Conservation (phyloP, 1,139 yeast species). For the Yamadazyma atlantica region DNA sequence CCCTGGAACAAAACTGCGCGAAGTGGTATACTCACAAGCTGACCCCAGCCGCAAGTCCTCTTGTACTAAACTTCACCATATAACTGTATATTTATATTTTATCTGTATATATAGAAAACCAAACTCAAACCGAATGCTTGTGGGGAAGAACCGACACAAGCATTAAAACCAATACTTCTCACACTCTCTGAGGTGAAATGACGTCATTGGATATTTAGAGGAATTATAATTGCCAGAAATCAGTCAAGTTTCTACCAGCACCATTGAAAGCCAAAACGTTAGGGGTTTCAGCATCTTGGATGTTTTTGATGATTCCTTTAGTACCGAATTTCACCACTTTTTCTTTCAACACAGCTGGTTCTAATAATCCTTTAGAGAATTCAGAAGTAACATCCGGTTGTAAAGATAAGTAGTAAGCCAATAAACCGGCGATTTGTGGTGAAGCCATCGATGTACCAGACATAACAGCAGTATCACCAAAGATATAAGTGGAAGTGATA, state of each 20-base stretch:
- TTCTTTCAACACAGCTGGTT: conserved; percentile 88
- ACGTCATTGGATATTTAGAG: no score
- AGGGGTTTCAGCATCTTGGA: conserved; percentile 76
- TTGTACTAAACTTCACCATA: no score
- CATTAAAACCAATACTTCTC: neutral
- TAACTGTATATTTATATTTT: neutral
- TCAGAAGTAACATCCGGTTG: conserved; percentile 85
- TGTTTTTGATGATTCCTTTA: conserved; percentile 60
- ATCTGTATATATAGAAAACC: neutral
- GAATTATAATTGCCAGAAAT: conserved; percentile 54
- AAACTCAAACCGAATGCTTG: no score
- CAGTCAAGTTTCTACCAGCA: conserved; percentile 77
- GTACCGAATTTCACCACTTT: conserved; percentile 82
- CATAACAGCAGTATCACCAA: conserved; percentile 83
- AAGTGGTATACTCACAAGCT: no score
- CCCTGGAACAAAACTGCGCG: neutral
- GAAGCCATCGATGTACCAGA: conserved; percentile 99
- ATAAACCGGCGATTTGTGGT: conserved; percentile 92
- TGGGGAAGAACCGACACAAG: no score
- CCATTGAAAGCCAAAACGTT: conserved; percentile 91
- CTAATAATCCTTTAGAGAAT: conserved; percentile 60
- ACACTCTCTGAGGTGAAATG: no score
- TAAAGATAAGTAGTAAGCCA: conserved; percentile 84
- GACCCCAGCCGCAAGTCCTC: no score
- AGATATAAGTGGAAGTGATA: conserved; percentile 81